Percentiles rank a stretch among this genome's conserved stretches.
phyloP scores from a whole-genome alignment of 495 filamentous ascomycete genomes.

The Chaetomidium leptoderma region DNA sequence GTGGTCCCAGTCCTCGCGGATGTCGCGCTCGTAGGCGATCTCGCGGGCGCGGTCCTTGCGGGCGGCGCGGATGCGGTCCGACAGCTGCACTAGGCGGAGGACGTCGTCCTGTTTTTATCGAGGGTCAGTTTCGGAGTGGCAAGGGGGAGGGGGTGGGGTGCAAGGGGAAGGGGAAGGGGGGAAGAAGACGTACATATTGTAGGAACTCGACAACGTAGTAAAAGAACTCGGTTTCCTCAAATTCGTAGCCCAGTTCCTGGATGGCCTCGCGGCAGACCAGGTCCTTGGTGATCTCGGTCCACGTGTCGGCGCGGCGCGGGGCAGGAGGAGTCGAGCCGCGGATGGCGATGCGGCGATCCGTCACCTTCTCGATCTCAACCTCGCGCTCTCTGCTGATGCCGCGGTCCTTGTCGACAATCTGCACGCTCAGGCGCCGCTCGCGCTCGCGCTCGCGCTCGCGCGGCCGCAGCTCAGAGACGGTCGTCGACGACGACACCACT shows the following conservation, averaged over 20 bases:
- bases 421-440: slow-evolving; percentile 39
- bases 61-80: slow-evolving; percentile 72
- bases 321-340: slow-evolving; percentile 28
- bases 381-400: slow-evolving; percentile 39
- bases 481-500: slow-evolving; percentile 30
- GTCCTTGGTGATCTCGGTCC: slow-evolving; percentile 97
- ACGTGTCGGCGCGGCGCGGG: slow-evolving; percentile 64
- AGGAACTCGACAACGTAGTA: slow-evolving; percentile 94
- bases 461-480: slow-evolving; percentile 25
- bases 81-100: slow-evolving; percentile 70
- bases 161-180: slow-evolving; percentile 4
- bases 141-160: neutral
- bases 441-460: slow-evolving; percentile 29
- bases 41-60: slow-evolving; percentile 74
- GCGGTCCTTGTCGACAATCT: slow-evolving; percentile 40
- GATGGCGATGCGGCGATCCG: slow-evolving; percentile 42
- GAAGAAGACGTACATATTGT: slow-evolving; percentile 77
- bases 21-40: slow-evolving; percentile 73
- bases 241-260: slow-evolving; percentile 78
- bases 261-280: slow-evolving; percentile 85
- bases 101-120: slow-evolving; percentile 70
- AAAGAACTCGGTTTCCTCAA: slow-evolving; percentile 82
- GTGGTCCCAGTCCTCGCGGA: slow-evolving; percentile 57
- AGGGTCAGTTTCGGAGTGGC: neutral
- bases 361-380: slow-evolving; percentile 43